Percentiles rank a stretch among this genome's conserved stretches.
phyloP scores from a whole-genome alignment of 495 filamentous ascomycete genomes.

The Penicillium verhagenii region DNA sequence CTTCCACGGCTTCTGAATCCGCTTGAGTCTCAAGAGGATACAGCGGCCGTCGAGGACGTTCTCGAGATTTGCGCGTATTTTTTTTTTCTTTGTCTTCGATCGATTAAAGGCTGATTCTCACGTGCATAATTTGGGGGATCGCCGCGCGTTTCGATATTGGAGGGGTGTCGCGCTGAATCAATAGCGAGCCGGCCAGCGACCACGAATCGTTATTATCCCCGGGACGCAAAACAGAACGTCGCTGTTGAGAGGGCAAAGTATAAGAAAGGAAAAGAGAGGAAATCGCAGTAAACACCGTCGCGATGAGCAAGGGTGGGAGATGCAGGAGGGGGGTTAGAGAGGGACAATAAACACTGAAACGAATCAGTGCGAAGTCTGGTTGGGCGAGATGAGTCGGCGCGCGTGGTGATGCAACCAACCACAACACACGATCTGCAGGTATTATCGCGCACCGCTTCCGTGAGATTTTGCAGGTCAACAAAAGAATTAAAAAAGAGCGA shows the following conservation, averaged over 20 bases:
- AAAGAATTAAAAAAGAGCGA: slow-evolving; percentile 13
- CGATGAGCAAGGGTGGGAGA: slow-evolving; percentile 15
- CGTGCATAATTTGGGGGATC: slow-evolving; percentile 34
- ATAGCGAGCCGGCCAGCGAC: slow-evolving; percentile 41
- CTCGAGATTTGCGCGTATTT: slow-evolving; percentile 22
- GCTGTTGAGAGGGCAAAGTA: slow-evolving; percentile 3
- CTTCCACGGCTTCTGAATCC: slow-evolving; percentile 27
- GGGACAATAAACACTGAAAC: slow-evolving; percentile 22
- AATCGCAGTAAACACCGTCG: slow-evolving; percentile 12
- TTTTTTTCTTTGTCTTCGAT: slow-evolving; percentile 3
- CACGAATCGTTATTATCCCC: slow-evolving; percentile 13
- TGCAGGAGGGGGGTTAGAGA: slow-evolving; percentile 4
- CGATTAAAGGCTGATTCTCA: slow-evolving; percentile 20
- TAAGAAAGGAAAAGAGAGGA: slow-evolving; percentile 1
- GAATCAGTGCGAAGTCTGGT: slow-evolving; percentile 21
- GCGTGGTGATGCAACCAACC: slow-evolving; percentile 22
- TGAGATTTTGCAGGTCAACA: slow-evolving; percentile 5
- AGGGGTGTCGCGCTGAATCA: slow-evolving; percentile 10
- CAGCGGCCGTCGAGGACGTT: slow-evolving; percentile 26
- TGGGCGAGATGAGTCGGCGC: slow-evolving; percentile 17
- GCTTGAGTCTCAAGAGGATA: slow-evolving; percentile 25
- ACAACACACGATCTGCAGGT: slow-evolving; percentile 23
- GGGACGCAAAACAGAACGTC: slow-evolving; percentile 7
- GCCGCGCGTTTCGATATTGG: background rate
- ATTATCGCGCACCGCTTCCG: slow-evolving; percentile 4